A percentile compares a stretch with the other conserved stretches of the same genome.
Evolutionary conservation across 306 rosid species (phyloP).

Genomic region (Casuarina cunninghamiana): DNA sequence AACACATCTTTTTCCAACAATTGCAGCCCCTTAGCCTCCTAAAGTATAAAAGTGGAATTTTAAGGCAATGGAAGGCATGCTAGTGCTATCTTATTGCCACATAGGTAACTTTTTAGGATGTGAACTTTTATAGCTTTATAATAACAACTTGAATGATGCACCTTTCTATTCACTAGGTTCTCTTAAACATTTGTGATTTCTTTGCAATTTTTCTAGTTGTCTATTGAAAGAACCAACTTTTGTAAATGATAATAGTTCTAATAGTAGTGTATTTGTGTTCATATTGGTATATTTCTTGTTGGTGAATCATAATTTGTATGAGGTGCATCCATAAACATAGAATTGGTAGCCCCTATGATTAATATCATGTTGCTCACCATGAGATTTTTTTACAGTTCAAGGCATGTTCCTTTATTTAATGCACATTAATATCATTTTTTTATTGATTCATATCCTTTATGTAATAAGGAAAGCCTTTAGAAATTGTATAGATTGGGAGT

Average conservation of each 20-base stretch:
- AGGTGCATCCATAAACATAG: too few species aligned
- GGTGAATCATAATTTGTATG: neutral
- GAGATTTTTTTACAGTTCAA: too few species aligned
- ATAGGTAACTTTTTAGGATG: conserved; percentile 47
- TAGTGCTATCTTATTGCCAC: conserved; percentile 89
- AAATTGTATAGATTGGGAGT: too few species aligned
- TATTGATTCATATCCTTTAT: too few species aligned
- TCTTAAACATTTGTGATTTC: neutral
- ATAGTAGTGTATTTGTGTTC: neutral
- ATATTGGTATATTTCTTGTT: neutral
- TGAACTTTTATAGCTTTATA: neutral
- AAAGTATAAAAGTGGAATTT: conserved; percentile 82
- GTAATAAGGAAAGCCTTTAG: too few species aligned
- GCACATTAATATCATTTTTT: too few species aligned
- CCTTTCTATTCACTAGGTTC: conserved; percentile 2
- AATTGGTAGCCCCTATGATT: too few species aligned
- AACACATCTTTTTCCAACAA: too few species aligned
- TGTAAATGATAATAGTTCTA: neutral
- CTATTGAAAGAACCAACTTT: neutral
- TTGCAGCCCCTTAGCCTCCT: conserved; percentile 47
- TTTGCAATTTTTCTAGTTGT: neutral
- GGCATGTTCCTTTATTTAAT: too few species aligned
- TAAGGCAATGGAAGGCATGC: conserved; percentile 99
- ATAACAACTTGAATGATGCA: conserved; percentile 5
- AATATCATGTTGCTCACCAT: too few species aligned